Base-by-base conservation (phyloP, 2,329 filamentous ascomycete genomes). In the Geosmithia putterillii region DNA sequence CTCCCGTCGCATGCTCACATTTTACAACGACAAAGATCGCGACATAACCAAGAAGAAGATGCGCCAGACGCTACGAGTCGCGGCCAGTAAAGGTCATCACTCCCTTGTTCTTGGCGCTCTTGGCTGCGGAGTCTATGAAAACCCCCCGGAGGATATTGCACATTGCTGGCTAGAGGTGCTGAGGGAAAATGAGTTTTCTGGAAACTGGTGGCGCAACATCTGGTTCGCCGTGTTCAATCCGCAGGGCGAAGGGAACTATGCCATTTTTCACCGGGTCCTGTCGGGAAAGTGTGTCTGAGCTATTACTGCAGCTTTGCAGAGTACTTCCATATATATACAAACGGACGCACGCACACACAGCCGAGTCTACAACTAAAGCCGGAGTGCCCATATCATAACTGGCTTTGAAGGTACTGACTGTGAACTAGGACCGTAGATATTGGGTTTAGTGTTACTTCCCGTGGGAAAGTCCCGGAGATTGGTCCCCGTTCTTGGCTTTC, bases 111-210 rank as follows among this genome's bases (percentile, higher is more conserved):
- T 86, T 2, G 81, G 81, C 0, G 81, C 82, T 0, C 54, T 86
- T 41, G 82, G 82, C 0, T 86, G 81, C 51, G 82, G 81, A 3
- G 79, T 73, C 1, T 84, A 83, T 55, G 51, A 50, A 0, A 83
- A 85, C 54, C 82, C 82, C 7, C 66, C 67, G 0, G 59, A 63
- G 28, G 76, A 78, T 47, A 74, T 86, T 17, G 79, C 75, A 2
- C 46, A 60, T 32, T 79, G 78, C 50, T 86, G 80, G 69, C 55
- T 64, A 22, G 71, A 78, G 51, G 77, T 83, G 28, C 60, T 85
- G 44, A 45, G 54, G 23, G 78, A 85, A 53, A 34, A 48, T 0
- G 79, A 86, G 60, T 83, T 83, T 49, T 51, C 58, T 32, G 74
- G 76, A 2, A 74, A 76, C 0, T 82, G 79, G 75, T 83, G 79